Conservation (phyloP, 1,284 basidiomycete genomes). For the Cystobasidiaceae sp. region DNA sequence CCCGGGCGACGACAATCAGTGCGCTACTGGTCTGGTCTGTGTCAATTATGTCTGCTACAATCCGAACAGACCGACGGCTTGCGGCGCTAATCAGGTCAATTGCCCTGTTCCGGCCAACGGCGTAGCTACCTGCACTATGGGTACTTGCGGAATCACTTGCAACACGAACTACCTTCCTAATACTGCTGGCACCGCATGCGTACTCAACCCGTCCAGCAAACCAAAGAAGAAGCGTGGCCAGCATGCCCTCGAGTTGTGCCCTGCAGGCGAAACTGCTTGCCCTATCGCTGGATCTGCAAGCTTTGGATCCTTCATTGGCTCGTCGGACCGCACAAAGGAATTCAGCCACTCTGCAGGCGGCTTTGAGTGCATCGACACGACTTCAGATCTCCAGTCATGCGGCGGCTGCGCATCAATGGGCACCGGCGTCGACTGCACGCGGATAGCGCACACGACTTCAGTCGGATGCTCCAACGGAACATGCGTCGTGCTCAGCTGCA, state of each 20-base stretch:
- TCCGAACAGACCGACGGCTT: slow-evolving; percentile 1
- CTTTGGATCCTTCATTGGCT: slow-evolving; percentile 25
- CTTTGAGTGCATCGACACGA: slow-evolving; percentile 50
- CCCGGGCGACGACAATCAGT: slow-evolving; percentile 11
- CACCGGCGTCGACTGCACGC: slow-evolving; percentile 64
- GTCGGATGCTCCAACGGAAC: slow-evolving; percentile 55
- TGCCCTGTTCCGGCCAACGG: slow-evolving; percentile 32
- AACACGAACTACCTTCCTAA: slow-evolving; percentile 22
- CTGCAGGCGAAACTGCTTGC: slow-evolving; percentile 37
- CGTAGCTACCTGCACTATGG: slow-evolving; percentile 28
- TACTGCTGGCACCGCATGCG: neutral
- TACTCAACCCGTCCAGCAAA: neutral
- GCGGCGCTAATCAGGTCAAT: neutral
- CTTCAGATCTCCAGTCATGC: slow-evolving; percentile 52
- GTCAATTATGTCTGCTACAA: slow-evolving; percentile 13
- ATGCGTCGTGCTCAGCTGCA: slow-evolving; percentile 45
- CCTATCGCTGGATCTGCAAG: slow-evolving; percentile 37
- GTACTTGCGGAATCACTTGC: slow-evolving; percentile 32
- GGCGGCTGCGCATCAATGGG: slow-evolving; percentile 65
- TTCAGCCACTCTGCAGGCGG: slow-evolving; percentile 31
- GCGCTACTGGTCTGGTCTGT: slow-evolving; percentile 10
- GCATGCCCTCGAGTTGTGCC: slow-evolving; percentile 32
- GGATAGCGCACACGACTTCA: slow-evolving; percentile 59
- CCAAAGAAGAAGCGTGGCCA: slow-evolving; percentile 27
- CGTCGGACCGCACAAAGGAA: slow-evolving; percentile 32